Conservation (phyloP, 2,329 filamentous ascomycete species). For the Microsporum audouinii region DNA sequence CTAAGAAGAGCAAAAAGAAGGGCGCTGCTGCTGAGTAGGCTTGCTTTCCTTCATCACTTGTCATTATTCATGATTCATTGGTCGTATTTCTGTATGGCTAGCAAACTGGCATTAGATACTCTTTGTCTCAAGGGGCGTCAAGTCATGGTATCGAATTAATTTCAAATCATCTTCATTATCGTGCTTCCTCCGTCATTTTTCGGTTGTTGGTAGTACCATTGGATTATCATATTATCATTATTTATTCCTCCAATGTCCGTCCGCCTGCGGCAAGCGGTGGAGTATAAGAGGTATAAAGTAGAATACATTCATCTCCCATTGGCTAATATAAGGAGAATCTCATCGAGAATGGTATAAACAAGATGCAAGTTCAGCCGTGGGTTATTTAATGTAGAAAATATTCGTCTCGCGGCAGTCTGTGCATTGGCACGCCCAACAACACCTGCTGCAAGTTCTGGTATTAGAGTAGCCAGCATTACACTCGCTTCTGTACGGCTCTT, state of each 20-base stretch:
- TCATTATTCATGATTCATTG: not conserved
- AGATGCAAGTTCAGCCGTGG: slow-evolving; percentile 67
- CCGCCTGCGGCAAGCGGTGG: not conserved
- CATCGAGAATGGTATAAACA: slow-evolving; percentile 59
- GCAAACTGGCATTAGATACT: slow-evolving; percentile 3
- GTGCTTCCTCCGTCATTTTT: not conserved
- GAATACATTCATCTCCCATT: slow-evolving; percentile 18
- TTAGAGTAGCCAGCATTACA: slow-evolving; percentile 73
- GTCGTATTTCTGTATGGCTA: not conserved
- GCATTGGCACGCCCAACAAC: slow-evolving; percentile 91
- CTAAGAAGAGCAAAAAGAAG: slow-evolving; percentile 54
- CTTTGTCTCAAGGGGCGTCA: not conserved
- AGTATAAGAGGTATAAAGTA: not conserved
- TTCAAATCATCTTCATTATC: not conserved
- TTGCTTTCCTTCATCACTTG: not conserved
- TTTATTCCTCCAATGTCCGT: no score
- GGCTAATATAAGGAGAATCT: slow-evolving; percentile 56
- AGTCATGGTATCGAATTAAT: not conserved
- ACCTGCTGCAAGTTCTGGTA: slow-evolving; percentile 83
- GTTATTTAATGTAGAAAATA: slow-evolving; percentile 90
- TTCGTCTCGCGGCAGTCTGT: slow-evolving; percentile 72
- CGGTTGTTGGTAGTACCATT: not conserved
- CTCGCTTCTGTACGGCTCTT: slow-evolving; percentile 78
- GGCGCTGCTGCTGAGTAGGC: not conserved
- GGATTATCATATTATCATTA: not conserved